A percentile compares a stretch with the other conserved stretches of the same genome.
Conservation (phyloP, 305 asterid species). For the Salvia sclarea region DNA sequence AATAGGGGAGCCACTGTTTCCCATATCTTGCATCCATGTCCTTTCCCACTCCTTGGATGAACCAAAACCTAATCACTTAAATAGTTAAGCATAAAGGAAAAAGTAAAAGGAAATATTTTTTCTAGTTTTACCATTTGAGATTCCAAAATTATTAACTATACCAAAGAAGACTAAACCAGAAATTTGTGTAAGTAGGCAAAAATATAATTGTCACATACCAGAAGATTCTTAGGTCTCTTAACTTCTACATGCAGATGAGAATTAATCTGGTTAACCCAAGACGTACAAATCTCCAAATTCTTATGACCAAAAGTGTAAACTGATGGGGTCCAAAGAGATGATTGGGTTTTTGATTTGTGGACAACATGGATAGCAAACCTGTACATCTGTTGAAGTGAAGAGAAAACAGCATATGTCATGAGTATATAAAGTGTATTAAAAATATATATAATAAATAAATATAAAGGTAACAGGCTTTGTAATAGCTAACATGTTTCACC, state of each 20-base stretch:
- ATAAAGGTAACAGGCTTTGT: constrained; percentile 20
- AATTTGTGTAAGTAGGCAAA: constrained; percentile 10
- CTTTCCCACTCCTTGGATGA: constrained; percentile 93
- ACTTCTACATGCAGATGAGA: constrained; percentile 45
- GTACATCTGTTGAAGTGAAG: constrained; percentile 66
- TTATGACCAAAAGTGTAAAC: constrained; percentile 75
- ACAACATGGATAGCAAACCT: constrained; percentile 66
- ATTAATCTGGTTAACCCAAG: constrained; percentile 68
- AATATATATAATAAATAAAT: not conserved
- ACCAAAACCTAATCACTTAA: constrained; percentile 78
- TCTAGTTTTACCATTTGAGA: constrained; percentile 28
- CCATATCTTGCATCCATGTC: constrained; percentile 80
- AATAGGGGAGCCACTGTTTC: constrained; percentile 82
- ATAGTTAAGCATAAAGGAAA: constrained; percentile 30
- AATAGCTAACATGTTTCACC: constrained; percentile 47
- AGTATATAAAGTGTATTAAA: not conserved
- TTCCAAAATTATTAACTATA: constrained; percentile 1
- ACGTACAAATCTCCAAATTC: constrained; percentile 59
- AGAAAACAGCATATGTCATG: constrained; percentile 26
- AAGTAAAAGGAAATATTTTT: constrained; percentile 13
- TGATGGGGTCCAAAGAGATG: constrained; percentile 63
- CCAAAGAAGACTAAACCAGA: not conserved
- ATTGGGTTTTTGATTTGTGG: constrained; percentile 58
- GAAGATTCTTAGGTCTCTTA: constrained; percentile 75
- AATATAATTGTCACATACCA: constrained; percentile 55